Evolutionary conservation across 1,284 basidiomycete genomes (phyloP).

Genomic region (Melampsora americana): DNA sequence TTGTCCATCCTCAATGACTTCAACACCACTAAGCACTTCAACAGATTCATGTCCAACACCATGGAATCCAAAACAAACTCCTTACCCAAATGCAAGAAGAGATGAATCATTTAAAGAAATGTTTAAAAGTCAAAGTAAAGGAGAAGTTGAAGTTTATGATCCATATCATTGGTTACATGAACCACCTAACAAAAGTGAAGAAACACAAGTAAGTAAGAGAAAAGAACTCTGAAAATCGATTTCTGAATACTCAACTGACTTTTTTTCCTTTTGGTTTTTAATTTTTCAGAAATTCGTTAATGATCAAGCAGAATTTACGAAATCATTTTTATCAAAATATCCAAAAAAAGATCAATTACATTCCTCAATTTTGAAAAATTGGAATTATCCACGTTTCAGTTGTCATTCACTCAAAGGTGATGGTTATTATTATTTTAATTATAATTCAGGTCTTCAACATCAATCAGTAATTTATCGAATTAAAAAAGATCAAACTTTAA

Average conservation of each 20-base stretch:
- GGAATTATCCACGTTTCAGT: slow-evolving; percentile 67
- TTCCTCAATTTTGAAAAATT: slow-evolving; percentile 63
- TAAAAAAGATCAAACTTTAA: slow-evolving; percentile 57
- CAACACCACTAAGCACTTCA: too few relatives aligned
- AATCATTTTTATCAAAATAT: slow-evolving; percentile 64
- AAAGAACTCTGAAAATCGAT: slow-evolving; percentile 49
- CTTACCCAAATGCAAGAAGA: slow-evolving; percentile 66
- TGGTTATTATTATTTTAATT: slow-evolving; percentile 64
- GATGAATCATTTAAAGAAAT: slow-evolving; percentile 60
- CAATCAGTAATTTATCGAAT: slow-evolving; percentile 65
- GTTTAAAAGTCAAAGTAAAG: slow-evolving; percentile 65
- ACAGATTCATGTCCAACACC: slow-evolving; percentile 49
- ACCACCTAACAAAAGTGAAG: slow-evolving; percentile 18
- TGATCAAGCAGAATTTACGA: slow-evolving; percentile 64
- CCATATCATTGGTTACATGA: slow-evolving; percentile 71
- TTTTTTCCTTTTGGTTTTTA: neutral
- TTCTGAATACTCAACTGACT: too few relatives aligned
- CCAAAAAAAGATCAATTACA: slow-evolving; percentile 63
- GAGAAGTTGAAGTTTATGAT: slow-evolving; percentile 64
- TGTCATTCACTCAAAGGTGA: slow-evolving; percentile 60
- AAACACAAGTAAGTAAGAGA: slow-evolving; percentile 25
- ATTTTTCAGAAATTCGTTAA: slow-evolving; percentile 60
- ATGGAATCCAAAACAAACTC: slow-evolving; percentile 29
- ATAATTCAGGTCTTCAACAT: slow-evolving; percentile 49
- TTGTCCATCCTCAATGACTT: too few relatives aligned